Evolutionary conservation across 2,329 filamentous ascomycete genomes (phyloP).

Genomic region (Alternaria conjuncta): DNA sequence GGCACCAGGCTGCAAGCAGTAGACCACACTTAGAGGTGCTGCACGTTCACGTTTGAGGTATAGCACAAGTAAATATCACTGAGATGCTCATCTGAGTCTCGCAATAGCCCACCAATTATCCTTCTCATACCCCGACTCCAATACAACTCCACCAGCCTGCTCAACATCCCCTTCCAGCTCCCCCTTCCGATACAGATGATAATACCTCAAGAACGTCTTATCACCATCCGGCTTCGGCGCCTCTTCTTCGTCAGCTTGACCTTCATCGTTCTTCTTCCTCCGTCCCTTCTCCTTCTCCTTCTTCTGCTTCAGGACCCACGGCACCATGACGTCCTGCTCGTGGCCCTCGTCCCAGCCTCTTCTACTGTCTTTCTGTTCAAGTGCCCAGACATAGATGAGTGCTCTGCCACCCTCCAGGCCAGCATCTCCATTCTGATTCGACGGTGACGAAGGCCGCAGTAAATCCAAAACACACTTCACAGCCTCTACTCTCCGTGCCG

Average conservation of each 20-base stretch:
- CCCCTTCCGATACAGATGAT: slow-evolving; percentile 86
- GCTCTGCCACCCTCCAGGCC: slow-evolving; percentile 62
- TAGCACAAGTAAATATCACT: not conserved
- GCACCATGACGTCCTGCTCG: slow-evolving; percentile 91
- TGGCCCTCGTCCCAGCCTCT: slow-evolving; percentile 86
- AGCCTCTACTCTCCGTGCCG: slow-evolving; percentile 72
- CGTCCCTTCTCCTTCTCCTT: slow-evolving; percentile 38
- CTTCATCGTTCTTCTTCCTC: slow-evolving; percentile 13
- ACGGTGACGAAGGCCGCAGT: slow-evolving; percentile 50
- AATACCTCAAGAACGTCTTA: slow-evolving; percentile 84
- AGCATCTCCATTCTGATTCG: not conserved
- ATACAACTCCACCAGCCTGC: slow-evolving; percentile 74
- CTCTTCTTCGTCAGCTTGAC: not conserved
- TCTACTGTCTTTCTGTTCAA: slow-evolving; percentile 87
- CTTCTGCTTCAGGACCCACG: slow-evolving; percentile 76
- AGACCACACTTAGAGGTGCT: not conserved
- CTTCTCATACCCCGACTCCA: slow-evolving; percentile 88
- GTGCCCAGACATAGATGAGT: slow-evolving; percentile 91
- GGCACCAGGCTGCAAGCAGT: not conserved
- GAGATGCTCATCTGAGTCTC: slow-evolving; percentile 7
- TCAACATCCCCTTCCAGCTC: slow-evolving; percentile 83
- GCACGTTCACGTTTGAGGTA: not conserved
- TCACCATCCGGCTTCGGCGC: slow-evolving; percentile 38
- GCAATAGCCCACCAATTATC: slow-evolving; percentile 98
- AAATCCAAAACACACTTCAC: slow-evolving; percentile 74